These are phyloP conservation scores for Lecanosticta acicola DNA, from an alignment of 2,329 filamentous ascomycete genomes.

Conservation along the genomic window DNA sequence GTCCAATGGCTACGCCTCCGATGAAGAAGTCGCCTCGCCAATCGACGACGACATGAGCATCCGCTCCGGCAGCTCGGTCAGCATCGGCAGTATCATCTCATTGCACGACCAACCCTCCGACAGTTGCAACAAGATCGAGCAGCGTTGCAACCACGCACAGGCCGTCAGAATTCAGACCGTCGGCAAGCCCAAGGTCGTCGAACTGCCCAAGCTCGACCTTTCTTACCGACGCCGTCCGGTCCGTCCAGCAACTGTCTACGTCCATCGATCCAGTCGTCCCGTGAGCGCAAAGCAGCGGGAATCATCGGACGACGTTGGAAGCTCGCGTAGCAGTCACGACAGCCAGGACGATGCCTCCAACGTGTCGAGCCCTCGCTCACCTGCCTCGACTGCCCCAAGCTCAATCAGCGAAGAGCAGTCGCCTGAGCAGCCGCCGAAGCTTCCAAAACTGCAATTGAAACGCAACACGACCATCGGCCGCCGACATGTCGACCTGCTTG, in stretches of 20 bases:
- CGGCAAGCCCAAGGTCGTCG: conserved; percentile 28
- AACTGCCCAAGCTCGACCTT: conserved; percentile 19
- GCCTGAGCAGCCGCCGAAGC: not conserved
- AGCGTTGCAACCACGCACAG: conserved; percentile 25
- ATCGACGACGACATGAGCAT: conserved; percentile 21
- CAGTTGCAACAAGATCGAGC: conserved; percentile 18
- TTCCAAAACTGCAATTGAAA: not conserved
- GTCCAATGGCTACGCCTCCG: conserved; percentile 25
- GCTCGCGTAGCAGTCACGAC: conserved; percentile 17
- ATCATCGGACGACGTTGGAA: conserved; percentile 4
- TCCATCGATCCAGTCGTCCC: not conserved
- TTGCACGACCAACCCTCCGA: conserved; percentile 22
- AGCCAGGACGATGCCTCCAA: conserved; percentile 10
- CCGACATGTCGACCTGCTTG: conserved; percentile 18
- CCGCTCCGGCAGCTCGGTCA: conserved; percentile 14
- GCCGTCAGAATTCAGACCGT: conserved; percentile 25
- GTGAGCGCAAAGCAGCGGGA: not conserved
- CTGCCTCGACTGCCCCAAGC: conserved; percentile 21
- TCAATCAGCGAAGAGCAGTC: conserved; percentile 17
- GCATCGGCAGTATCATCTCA: conserved; percentile 13
- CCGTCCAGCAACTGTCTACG: not conserved
- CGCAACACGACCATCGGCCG: not conserved
- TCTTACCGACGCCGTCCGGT: not conserved
- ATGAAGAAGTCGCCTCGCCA: conserved; percentile 30
- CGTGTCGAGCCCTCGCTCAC: conserved; percentile 14